phyloP scores from a whole-genome alignment of 2,329 filamentous ascomycete genomes.

The Xylaria digitata region DNA sequence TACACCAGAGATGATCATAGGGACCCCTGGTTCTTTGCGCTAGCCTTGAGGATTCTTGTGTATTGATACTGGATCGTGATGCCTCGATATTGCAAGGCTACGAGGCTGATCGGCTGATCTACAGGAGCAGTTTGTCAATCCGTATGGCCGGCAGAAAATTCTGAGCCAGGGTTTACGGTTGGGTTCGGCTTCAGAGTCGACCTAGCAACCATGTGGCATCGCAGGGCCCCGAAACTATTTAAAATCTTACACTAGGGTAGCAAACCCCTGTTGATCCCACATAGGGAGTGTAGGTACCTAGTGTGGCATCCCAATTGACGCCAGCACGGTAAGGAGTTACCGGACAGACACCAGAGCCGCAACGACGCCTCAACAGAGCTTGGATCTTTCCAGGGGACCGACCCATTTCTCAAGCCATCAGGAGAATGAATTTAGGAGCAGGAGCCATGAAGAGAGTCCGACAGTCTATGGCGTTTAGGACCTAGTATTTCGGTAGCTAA shows the following conservation, averaged over 20 bases:
- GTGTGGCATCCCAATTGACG: slow-evolving; percentile 4
- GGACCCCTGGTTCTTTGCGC: background rate
- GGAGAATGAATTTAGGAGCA: background rate
- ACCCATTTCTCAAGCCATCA: background rate
- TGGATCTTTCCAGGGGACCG: background rate
- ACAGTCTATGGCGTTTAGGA: background rate
- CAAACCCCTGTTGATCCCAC: slow-evolving; percentile 14
- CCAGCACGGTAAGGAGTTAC: slow-evolving; percentile 7
- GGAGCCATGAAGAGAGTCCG: background rate
- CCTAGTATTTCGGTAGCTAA: background rate
- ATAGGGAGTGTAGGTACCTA: background rate
- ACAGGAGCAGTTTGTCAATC: slow-evolving; percentile 1
- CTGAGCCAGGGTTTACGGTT: slow-evolving; percentile 20
- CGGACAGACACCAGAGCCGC: slow-evolving; percentile 2
- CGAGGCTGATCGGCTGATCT: slow-evolving; percentile 7
- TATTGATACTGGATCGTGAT: no score
- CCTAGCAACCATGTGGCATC: slow-evolving; percentile 35
- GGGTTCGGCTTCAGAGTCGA: slow-evolving; percentile 18
- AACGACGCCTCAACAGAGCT: background rate
- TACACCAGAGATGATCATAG: background rate
- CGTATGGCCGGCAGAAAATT: slow-evolving; percentile 5
- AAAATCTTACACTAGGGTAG: slow-evolving; percentile 5
- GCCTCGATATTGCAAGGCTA: slow-evolving; percentile 5
- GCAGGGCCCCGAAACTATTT: slow-evolving; percentile 17
- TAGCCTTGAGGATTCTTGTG: background rate